Evolutionary conservation across 2,329 filamentous ascomycete species (phyloP), one percentile per base, ranked within the genome.

Genomic region (Mariannaea sp.): DNA sequence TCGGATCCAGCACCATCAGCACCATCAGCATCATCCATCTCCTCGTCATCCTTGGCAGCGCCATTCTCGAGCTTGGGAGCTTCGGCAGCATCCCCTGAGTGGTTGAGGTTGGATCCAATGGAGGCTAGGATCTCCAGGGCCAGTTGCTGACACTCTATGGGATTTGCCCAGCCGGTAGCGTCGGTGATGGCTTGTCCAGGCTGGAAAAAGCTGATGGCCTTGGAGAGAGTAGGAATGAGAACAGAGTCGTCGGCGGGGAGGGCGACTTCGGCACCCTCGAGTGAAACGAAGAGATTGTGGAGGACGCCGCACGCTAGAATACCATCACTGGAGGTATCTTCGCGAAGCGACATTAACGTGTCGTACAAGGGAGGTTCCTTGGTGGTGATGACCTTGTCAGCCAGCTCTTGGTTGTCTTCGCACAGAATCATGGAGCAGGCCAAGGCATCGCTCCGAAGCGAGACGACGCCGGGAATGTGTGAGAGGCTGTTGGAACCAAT

Each of bases 121-220:
- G 84, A 84, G 4, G 84, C 85, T 0, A 87, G 73, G 13, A 85
- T 81, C 68, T 88, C 83, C 0, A 88, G 71, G 3, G 83, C 82
- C 13, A 84, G 68, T 62, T 81, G 75, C 45, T 81, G 68, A 32
- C 79, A 75, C 57, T 82, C 79, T 7, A 70, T 58, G 1, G 76
- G 70, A 56, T 70, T 74, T 7, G 73, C 72, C 64, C 71, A 75
- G 49, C 69, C 70, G 16, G 69, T 55, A 26, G 70, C 73, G 29
- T 76, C 58, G 17, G 61, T 46, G 32, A 55, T 35, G 30, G 29
- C 55, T 65, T 62, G 66, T 14, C 60, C 64, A 5, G 66, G 64
- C 17, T 63, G 57, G 39, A 69, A 67, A 0, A 56, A 42, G 16
- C 67, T 59, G 30, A 73, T 58, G 14, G 64, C 62, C 40, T 70